phyloP scores from a whole-genome alignment of 495 filamentous ascomycete species.

The Aspergillus hancockii region DNA sequence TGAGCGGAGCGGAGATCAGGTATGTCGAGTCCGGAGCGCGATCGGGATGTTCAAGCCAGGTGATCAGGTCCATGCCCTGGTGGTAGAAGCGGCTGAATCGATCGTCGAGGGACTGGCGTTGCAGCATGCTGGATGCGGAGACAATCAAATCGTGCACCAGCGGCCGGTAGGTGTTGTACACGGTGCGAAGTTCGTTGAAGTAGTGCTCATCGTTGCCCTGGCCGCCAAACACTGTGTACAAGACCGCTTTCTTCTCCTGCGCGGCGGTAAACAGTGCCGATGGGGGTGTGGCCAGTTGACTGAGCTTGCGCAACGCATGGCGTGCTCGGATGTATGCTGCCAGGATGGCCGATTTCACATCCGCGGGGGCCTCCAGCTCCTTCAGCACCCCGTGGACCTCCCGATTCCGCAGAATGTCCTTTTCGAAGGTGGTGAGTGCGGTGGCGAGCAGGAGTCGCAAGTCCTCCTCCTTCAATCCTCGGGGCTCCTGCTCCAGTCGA shows the following conservation, averaged over 20 bases:
- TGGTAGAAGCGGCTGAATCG: background rate
- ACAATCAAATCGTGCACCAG: conserved; percentile 18
- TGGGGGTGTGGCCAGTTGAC: background rate
- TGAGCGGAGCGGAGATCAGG: conserved; percentile 31
- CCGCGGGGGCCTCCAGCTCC: background rate
- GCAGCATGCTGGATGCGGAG: background rate
- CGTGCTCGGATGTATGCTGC: background rate
- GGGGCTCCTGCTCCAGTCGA: background rate
- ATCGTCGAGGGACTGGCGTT: background rate
- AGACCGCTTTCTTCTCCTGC: background rate
- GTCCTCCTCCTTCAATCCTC: background rate
- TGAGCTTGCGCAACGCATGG: background rate
- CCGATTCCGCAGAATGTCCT: background rate
- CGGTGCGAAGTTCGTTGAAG: conserved; percentile 16
- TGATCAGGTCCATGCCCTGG: conserved; percentile 13
- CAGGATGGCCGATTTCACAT: background rate
- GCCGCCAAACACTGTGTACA: conserved; percentile 23
- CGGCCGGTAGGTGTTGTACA: conserved; percentile 22
- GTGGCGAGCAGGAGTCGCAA: background rate
- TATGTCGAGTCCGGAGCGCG: conserved; percentile 17
- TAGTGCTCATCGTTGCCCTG: conserved; percentile 19
- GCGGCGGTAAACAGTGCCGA: background rate
- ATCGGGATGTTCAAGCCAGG: conserved; percentile 24
- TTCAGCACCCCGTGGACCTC: background rate
- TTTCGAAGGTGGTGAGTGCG: background rate